These are phyloP conservation scores for Chaetomiaceae sp. DNA, from an alignment of 2,329 filamentous ascomycete species.

Conservation along the genomic window DNA sequence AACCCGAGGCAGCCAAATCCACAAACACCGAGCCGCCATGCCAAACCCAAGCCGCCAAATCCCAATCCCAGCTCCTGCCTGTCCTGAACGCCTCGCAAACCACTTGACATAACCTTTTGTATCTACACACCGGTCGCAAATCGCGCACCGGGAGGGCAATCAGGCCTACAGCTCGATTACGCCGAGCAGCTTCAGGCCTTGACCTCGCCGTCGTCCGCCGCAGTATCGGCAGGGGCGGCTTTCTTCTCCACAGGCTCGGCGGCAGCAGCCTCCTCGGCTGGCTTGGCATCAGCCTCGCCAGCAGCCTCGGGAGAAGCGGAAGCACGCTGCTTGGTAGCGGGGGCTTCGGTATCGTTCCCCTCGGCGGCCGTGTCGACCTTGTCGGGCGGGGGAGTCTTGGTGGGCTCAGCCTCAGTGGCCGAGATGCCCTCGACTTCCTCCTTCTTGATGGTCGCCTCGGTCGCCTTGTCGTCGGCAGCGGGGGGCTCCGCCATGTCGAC, in stretches of 20 bases:
- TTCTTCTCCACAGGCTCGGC: constrained; percentile 4
- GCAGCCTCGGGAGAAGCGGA: constrained; percentile 6
- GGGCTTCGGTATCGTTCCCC: not conserved
- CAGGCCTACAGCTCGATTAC: not conserved
- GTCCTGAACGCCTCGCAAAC: constrained; percentile 12
- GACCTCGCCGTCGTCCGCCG: not conserved
- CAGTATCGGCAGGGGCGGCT: constrained; percentile 1
- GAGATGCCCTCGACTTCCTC: constrained; percentile 33
- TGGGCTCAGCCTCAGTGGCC: constrained; percentile 13
- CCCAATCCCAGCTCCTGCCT: not conserved
- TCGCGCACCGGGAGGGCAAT: not conserved
- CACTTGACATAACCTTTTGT: not conserved
- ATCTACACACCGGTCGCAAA: not conserved
- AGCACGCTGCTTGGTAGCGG: not conserved
- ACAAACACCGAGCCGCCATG: constrained; percentile 7
- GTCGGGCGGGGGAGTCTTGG: constrained; percentile 9
- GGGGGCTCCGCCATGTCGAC: constrained; percentile 43
- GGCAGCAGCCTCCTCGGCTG: constrained; percentile 1
- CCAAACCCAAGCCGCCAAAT: constrained; percentile 6
- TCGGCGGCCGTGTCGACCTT: not conserved
- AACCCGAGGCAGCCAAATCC: not conserved
- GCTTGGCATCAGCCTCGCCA: constrained; percentile 1
- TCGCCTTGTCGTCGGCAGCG: constrained; percentile 22
- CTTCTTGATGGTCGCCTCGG: constrained; percentile 34
- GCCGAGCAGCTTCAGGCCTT: not conserved